Conservation (phyloP, 495 filamentous ascomycete species). For the Usnea hakonensis region DNA sequence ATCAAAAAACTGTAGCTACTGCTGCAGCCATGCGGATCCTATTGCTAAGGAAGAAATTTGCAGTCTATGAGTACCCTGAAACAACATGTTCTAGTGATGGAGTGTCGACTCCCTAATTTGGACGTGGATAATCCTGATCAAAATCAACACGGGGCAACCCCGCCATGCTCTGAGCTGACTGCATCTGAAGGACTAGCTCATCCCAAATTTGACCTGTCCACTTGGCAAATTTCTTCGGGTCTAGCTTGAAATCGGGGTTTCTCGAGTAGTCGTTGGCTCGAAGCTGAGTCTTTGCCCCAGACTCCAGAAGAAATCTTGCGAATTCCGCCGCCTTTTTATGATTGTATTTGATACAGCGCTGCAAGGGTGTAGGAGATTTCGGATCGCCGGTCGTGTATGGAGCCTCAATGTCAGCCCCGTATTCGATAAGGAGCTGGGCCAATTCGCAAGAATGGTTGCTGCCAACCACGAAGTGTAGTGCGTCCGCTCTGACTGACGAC, state of each 20-base stretch:
- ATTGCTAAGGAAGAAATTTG: background rate
- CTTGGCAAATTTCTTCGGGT: constrained; percentile 8
- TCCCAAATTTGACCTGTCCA: constrained; percentile 7
- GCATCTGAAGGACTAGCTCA: background rate
- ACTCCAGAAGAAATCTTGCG: background rate
- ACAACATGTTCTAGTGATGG: background rate
- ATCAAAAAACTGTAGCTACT: too few relatives aligned
- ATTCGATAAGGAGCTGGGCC: constrained; percentile 5
- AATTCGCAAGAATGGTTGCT: constrained; percentile 10
- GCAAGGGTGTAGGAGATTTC: background rate
- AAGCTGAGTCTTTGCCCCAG: constrained; percentile 5
- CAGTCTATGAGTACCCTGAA: background rate
- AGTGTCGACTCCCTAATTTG: background rate
- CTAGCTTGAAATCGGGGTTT: background rate
- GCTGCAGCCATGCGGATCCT: background rate
- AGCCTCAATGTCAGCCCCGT: constrained; percentile 7
- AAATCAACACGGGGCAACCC: background rate
- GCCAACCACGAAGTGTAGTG: constrained; percentile 6
- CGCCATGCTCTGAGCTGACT: background rate
- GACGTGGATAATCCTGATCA: background rate
- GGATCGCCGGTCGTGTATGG: background rate
- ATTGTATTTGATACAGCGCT: constrained; percentile 5
- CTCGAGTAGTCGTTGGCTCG: background rate
- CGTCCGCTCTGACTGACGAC: constrained; percentile 8
- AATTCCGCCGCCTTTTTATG: constrained; percentile 9